Percentiles rank a stretch among this genome's conserved stretches.
Conservation (phyloP, 2,329 filamentous ascomycete genomes). For the Fusarium hainanense region DNA sequence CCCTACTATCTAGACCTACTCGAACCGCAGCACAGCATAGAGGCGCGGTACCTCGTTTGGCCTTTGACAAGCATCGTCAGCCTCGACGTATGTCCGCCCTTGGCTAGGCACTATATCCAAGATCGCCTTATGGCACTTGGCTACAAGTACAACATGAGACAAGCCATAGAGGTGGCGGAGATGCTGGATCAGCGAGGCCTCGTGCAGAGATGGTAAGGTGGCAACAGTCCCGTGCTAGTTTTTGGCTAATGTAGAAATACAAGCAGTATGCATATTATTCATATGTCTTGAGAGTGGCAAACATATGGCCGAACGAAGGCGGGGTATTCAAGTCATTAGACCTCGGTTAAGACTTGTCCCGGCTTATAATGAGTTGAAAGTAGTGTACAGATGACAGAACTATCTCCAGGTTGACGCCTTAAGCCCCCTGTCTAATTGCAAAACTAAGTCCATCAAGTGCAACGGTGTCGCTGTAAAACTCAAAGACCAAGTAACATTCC, state of each 20-base stretch:
- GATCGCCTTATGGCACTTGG: background rate
- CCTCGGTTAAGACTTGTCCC: no score
- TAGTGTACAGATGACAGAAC: no score
- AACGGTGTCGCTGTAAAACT: no score
- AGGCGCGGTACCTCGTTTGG: conserved; percentile 1
- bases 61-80: background rate
- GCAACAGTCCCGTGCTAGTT: no score
- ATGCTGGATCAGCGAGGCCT: background rate
- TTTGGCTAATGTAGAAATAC: background rate
- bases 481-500: no score
- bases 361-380: no score
- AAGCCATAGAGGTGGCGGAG: background rate
- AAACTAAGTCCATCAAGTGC: no score
- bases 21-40: background rate
- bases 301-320: background rate
- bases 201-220: background rate
- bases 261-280: background rate
- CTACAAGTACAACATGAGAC: background rate
- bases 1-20: background rate
- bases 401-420: no score
- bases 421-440: no score
- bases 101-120: background rate
- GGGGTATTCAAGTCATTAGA: background rate
- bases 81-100: background rate
- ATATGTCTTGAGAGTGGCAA: background rate